Base-by-base conservation (phyloP, 257 asterid species). In the Ilex aquifolium region DNA sequence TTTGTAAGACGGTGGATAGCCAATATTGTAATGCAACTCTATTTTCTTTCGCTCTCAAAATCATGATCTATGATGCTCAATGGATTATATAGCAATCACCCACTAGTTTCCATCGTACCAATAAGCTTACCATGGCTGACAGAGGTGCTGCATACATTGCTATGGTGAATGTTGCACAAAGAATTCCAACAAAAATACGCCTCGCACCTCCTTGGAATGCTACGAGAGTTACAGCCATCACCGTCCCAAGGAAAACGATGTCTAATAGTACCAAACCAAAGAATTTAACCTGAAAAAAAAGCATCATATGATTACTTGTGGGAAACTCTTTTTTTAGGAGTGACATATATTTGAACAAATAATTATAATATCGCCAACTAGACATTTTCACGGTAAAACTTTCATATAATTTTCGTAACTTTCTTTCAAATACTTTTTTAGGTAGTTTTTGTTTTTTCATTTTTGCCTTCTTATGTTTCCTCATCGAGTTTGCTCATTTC, bases 111-210 rank as follows among this genome's bases (percentile, higher is more conserved):
- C 14, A 6, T 50, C 21, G 13, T 50, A 5, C 15, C 16, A 6
- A 6, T 50, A 6, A 50, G 13, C 52, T 60, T 74, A 82, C 88
- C 81, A 76, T 70, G 29, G 67, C 78, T 31, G 79, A 74, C 57
- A 79, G 62, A 56, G 85, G 81, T 36, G 83, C 79, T 32, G 77
- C 85, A 53, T 76, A 79, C 85, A 82, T 82, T 31, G 53, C 72
- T 6, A 69, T 55, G 14, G 85, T 82, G n/a, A 79, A 74, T 16
- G 80, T 70, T 53, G 85, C 79, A 65, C 85, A 71, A 27, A 79
- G 13, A 12, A 71, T 59, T 31, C 85, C 85, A 7, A 74, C 48
- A 57, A 74, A 82, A 14, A 76, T 69, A 6, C 78, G 75, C 57
- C 83, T 64, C 13, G 68, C 40, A 54, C 56, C 32, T 62, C 81